Base-by-base conservation (phyloP, 139 green algal genomes). In the Picochlorum sp. region DNA sequence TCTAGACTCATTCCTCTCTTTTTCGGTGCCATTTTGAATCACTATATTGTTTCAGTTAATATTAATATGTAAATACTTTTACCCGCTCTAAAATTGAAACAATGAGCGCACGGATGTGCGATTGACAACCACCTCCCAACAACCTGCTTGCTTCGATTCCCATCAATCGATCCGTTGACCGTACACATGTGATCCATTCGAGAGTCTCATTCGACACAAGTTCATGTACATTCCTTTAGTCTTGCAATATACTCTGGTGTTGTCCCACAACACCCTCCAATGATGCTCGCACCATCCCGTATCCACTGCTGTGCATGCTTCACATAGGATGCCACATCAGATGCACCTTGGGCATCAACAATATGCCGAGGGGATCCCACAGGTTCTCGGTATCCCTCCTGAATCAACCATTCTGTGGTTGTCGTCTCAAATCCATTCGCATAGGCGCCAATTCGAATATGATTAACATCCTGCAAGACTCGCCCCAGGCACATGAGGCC, bases 1-100 rank as follows among this genome's bases (percentile, higher is more conserved):
- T 92, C 85, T 18, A 91, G 47, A 3, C 68, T 84, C 59, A 92
- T 65, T 1, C 85, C 85, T 24, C 82, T 65, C 45, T 86, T 85
- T 62, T 85, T 66, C 14, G 30, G 15, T 24, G 61, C 15, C 61
- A 66, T 66, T 45, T 56, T 85, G 34, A 61, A 49, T 71, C 75
- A n/a, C 3, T 51, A n/a, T 30, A 30, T 30, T 30, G 28, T 30
- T 30, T 4, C 4, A 30, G 4, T 30, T 30, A 0, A 30, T 30
- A 30, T 1, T 30, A 30, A 30, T 30, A 30, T 30, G 28, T 30
- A 30, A 30, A 30, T 30, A 30, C 28, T 30, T 30, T 0, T 30
- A 30, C 28, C 4, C 28, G 7, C 4, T 2, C 4, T 30, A 30
- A 0, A 30, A 5, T 30, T 30, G 28, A 0, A 4, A 30, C 28